Evolutionary conservation across 1,284 basidiomycete genomes (phyloP).

Genomic region (Butyriboletus appendiculatus): DNA sequence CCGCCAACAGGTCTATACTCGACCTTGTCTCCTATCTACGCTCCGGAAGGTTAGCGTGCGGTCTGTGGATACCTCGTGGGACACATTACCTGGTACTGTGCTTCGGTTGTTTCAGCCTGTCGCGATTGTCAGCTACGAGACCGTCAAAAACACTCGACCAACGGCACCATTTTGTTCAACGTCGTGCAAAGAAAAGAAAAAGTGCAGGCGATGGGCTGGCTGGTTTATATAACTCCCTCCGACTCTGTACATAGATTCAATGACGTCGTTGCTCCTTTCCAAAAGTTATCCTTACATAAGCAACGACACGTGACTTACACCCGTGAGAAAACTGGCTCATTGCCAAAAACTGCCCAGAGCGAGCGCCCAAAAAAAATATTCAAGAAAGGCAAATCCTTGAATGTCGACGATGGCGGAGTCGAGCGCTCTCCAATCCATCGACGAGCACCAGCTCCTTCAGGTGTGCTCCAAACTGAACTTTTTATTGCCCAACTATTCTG

Average conservation of each 20-base stretch:
- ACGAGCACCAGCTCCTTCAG: conserved; percentile 30
- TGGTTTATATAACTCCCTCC: conserved; percentile 10
- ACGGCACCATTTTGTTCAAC: conserved; percentile 18
- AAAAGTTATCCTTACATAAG: background rate
- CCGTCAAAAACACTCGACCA: background rate
- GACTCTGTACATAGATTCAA: background rate
- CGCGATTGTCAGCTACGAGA: conserved; percentile 3
- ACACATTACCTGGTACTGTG: conserved; percentile 22
- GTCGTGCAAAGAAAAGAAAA: background rate
- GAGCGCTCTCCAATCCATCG: conserved; percentile 19
- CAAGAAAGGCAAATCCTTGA: background rate
- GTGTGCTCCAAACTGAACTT: background rate
- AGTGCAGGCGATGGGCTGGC: too few species aligned
- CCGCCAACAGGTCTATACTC: conserved; percentile 48
- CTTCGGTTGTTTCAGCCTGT: conserved; percentile 21
- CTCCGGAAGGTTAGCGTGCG: conserved; percentile 3
- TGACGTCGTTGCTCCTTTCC: conserved; percentile 22
- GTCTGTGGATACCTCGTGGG: too few species aligned
- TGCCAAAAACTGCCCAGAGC: too few species aligned
- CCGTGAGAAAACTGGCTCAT: conserved; percentile 5
- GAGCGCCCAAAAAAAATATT: background rate
- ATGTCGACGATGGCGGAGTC: conserved; percentile 28
- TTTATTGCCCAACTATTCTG: background rate
- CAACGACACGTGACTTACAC: conserved; percentile 8
- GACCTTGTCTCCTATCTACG: conserved; percentile 43